Evolutionary conservation across 108 stramenopile species (phyloP).

Genomic region (Nitzschia sp.): DNA sequence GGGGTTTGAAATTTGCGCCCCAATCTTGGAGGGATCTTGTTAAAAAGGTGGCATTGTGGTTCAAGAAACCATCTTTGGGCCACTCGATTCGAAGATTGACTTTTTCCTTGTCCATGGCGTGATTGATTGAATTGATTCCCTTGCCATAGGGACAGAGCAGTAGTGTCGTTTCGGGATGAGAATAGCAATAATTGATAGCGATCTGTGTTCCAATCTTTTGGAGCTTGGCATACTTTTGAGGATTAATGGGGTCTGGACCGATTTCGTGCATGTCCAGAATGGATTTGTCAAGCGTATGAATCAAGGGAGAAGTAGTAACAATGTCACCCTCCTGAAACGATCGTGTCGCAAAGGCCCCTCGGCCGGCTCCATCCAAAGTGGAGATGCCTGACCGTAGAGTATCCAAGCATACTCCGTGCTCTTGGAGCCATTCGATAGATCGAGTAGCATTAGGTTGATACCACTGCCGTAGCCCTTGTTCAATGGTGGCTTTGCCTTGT

Average conservation of each 20-base stretch:
- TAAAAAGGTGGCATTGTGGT: conserved; percentile 53
- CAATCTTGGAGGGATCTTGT: conserved; percentile 33
- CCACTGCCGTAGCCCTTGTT: conserved; percentile 1
- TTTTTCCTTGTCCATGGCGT: conserved; percentile 14
- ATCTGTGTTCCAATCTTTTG: conserved; percentile 49
- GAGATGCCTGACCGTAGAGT: conserved; percentile 41
- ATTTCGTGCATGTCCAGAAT: conserved; percentile 44
- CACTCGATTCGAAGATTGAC: conserved; percentile 52
- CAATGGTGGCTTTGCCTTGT: neutral
- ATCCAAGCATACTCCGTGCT: conserved; percentile 56
- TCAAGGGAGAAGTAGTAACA: conserved; percentile 56
- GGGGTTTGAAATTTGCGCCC: conserved; percentile 17
- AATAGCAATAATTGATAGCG: conserved; percentile 78
- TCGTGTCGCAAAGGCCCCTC: conserved; percentile 75
- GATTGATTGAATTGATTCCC: conserved; percentile 69
- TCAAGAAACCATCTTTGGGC: conserved; percentile 12
- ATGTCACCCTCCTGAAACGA: conserved; percentile 40
- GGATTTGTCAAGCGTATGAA: conserved; percentile 51
- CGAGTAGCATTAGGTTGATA: conserved; percentile 31
- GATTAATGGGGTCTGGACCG: conserved; percentile 16
- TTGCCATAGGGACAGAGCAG: conserved; percentile 72
- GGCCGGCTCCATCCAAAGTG: conserved; percentile 58
- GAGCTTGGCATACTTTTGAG: conserved; percentile 27
- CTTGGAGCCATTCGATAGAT: conserved; percentile 48
- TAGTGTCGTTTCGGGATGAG: conserved; percentile 52